Base-by-base conservation (phyloP, 2,329 filamentous ascomycete species). In the Hymenoscyphus linearis region DNA sequence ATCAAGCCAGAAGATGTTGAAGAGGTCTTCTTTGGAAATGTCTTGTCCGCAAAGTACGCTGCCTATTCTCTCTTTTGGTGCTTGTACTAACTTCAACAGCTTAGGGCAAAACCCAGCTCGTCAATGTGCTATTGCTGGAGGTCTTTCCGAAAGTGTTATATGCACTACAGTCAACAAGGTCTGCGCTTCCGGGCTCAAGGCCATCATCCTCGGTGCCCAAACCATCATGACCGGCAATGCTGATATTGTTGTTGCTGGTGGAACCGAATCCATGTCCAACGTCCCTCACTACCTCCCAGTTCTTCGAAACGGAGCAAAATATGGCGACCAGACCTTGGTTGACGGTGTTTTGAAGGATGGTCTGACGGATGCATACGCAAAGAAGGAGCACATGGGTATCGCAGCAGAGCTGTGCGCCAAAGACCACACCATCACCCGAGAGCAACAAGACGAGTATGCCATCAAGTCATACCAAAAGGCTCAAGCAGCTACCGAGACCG, bases 121-220 rank as follows among this genome's bases (percentile, higher is more conserved):
- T 72, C 95, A 99, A 80, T 96, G 90, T 77, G 91, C 93, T 71
- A 84, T 99, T 72, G 85, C 87, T 71, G 95, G 91, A 72, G 95
- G 95, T 65, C 90, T 99, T 67, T 79, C 86, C 59, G 83, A 96
- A 66, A 83, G 84, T 59, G 90, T 89, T 66, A 85, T 96, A 69
- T 90, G 88, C 78, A 99, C 95, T 53, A 96, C 93, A 58, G 85
- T 99, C 74, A 99, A 99, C 88, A 99, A 99, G 82, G 95, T 99
- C 75, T 99, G 95, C 84, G 95, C 95, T 66, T 97, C 93, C 10
- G 88, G 89, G 52, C 81, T 97, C 75, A 99, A 99, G 82, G 91
- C 95, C 69, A 88, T 99, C 74, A 91, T 96, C 68, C 84, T 99
- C 64, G 95, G 90, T 69, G 91, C 93, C 57, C 95, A 98, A 79